Base-by-base conservation (phyloP, 495 filamentous ascomycete species). In the Neurospora sp. region DNA sequence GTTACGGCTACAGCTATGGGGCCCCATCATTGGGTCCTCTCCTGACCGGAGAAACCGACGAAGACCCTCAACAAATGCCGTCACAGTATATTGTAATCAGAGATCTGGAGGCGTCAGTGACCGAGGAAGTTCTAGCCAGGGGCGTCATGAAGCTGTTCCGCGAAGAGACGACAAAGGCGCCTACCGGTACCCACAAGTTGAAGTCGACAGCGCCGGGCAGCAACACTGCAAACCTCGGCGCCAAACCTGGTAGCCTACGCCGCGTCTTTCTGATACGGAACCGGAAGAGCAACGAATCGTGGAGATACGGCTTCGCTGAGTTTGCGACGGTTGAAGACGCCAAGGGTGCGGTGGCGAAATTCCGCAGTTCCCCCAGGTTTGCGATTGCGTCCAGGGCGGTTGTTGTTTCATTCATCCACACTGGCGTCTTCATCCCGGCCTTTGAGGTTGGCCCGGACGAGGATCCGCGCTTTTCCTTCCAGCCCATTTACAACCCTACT, bases 231-330 rank as follows among this genome's bases (percentile, higher is more conserved):
- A 82, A 81, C 0, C 81, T 92, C 4, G 94, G 94, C 45, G 94
- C 94, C 8, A 89, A 87, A 44, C 89, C 93, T 38, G 90, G 91
- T 18, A 92, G 91, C 35, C 81, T 97, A 14, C 87, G 90, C 35
- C 91, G 94, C 70, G 88, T 97, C 12, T 85, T 97, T 61, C 83
- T 97, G 10, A 90, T 96, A 73, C 88, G 93, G 68, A 92, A 96
- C 76, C 86, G 91, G 73, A 86, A 85, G 68, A 91, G 84, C 22
- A 89, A 93, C 72, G 91, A 94, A 69, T 94, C 91, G 72, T 94
- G 92, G 90, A 88, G 91, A 68, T 97, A 93, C 76, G 94, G 94
- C 0, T 97, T 97, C 78, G 94, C 92, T 31, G 94, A 97, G 79
- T 97, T 95, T 78, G 89, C 87, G n/a, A 92, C 81, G 0, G 75